Evolutionary conservation across 2,329 filamentous ascomycete genomes (phyloP), one percentile per base, ranked within the genome.

Genomic region (Pleomassaria siparia): DNA sequence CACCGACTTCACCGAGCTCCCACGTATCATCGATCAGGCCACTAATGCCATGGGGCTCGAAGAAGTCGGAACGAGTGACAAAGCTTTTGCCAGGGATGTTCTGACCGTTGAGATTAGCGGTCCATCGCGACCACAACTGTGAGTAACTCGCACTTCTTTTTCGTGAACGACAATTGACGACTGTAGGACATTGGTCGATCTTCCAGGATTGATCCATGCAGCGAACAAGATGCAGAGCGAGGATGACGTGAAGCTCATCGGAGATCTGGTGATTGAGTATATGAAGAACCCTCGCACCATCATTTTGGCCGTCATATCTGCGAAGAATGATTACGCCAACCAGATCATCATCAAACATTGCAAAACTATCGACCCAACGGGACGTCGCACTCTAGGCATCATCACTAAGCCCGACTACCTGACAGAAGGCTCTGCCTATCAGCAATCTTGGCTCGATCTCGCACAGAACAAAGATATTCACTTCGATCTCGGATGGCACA

Each of bases 391-490:
- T 0, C 63, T 84, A 0, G 79, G 81, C 0, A 76, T 85, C 46
- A 75, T 85, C 45, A 85, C 81, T 0, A 84, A 83, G 55, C 77
- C 79, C 0, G 80, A 84, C 50, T 61, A 65, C 2, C 60, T 78
- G 0, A 57, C 55, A 0, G 43, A 63, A 0, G 73, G 71, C 0
- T 72, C 72, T 0, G 62, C 66, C 0, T 71, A 73, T 4, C 74
- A 81, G 47, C 51, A 46, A 1, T 61, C 50, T 2, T 79, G 72
- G 49, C 51, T 77, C 15, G 59, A 70, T 5, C 49, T 76, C 0
- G 71, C 69, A 0, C 61, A 63, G 43, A 75, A 76, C 52, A 60
- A 69, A 18, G 61, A 74, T 37, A 63, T 74, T 33, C 55, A 60
- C 12, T 63, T 77, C 16, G 56, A 70, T 25, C 71, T 76, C 0